phyloP scores from a whole-genome alignment of 352 stramenopile genomes.

The Phytopythium oedochilum region DNA sequence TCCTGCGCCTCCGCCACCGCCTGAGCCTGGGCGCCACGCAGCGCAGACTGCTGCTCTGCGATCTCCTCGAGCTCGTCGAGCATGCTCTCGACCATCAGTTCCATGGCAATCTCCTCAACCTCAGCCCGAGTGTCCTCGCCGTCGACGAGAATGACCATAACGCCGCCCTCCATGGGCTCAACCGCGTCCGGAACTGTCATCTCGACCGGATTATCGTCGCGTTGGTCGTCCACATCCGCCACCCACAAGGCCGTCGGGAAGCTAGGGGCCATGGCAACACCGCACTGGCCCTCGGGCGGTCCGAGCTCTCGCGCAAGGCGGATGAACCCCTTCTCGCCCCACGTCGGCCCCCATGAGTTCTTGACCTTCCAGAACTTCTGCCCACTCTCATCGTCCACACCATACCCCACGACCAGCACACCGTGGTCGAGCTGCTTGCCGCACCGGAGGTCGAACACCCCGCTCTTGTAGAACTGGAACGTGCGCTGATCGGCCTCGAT shows the following conservation, averaged over 20 bases:
- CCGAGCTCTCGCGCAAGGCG: slow-evolving; percentile 73
- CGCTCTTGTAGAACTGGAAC: slow-evolving; percentile 78
- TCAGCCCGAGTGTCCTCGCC: neutral
- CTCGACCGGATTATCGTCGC: no score
- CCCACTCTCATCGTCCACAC: slow-evolving; percentile 48
- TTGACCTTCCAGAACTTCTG: slow-evolving; percentile 94
- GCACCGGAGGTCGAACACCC: slow-evolving; percentile 60
- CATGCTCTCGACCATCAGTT: slow-evolving; percentile 1
- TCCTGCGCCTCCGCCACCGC: neutral
- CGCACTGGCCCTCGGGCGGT: slow-evolving; percentile 93
- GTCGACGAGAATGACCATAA: neutral
- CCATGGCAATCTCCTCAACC: slow-evolving; percentile 1
- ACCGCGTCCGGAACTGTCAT: neutral
- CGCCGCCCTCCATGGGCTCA: neutral
- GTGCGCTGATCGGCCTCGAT: slow-evolving; percentile 82
- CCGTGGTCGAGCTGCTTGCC: slow-evolving; percentile 90
- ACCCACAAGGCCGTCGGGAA: slow-evolving; percentile 51
- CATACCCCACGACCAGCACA: slow-evolving; percentile 93
- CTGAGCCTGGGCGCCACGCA: neutral
- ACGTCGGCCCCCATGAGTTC: slow-evolving; percentile 90
- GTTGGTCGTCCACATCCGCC: neutral
- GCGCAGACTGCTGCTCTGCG: neutral
- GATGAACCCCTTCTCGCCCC: slow-evolving; percentile 90
- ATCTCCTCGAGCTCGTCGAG: slow-evolving; percentile 4
- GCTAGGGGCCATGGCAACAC: slow-evolving; percentile 87